Percentiles rank a stretch among this genome's conserved stretches.
Evolutionary conservation across 2,329 filamentous ascomycete genomes (phyloP).

Genomic region (Hypoxylon sp.): DNA sequence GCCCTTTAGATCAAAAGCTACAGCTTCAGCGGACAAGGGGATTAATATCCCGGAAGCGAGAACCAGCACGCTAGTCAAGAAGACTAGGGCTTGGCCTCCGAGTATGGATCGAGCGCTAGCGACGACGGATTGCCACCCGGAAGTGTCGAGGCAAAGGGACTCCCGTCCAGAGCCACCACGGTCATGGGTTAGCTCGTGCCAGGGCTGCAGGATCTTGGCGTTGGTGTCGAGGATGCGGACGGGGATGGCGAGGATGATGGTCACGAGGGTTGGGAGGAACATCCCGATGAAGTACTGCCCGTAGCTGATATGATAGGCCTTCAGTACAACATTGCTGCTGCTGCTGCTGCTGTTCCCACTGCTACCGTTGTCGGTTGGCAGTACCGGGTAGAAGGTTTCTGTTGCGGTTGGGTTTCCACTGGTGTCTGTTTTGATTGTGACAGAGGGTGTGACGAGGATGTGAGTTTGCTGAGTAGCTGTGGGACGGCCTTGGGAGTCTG

Average conservation of each 20-base stretch:
- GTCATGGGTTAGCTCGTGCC: slow-evolving; percentile 55
- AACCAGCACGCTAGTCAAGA: slow-evolving; percentile 50
- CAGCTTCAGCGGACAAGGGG: slow-evolving; percentile 52
- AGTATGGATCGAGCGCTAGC: slow-evolving; percentile 46
- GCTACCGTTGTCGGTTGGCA: slow-evolving; percentile 12
- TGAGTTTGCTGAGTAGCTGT: slow-evolving; percentile 44
- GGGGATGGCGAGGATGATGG: slow-evolving; percentile 43
- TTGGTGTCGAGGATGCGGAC: slow-evolving; percentile 49
- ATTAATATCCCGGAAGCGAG: slow-evolving; percentile 51
- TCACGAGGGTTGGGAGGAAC: slow-evolving; percentile 46
- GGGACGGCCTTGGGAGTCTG: slow-evolving; percentile 39
- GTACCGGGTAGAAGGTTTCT: slow-evolving; percentile 32
- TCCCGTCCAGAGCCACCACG: slow-evolving; percentile 51
- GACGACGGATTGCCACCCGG: slow-evolving; percentile 45
- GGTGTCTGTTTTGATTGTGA: slow-evolving; percentile 38
- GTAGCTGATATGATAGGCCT: slow-evolving; percentile 32
- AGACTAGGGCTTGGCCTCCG: slow-evolving; percentile 49
- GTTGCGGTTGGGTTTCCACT: slow-evolving; percentile 46
- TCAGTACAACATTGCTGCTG: slow-evolving; percentile 5
- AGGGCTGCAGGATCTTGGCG: slow-evolving; percentile 55
- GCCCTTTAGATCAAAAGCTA: slow-evolving; percentile 52
- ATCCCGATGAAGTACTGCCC: slow-evolving; percentile 48
- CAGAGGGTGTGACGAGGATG: slow-evolving; percentile 38
- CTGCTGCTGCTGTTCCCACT: background rate
- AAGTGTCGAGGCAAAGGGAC: slow-evolving; percentile 52